phyloP scores from a whole-genome alignment of 2,329 filamentous ascomycete genomes.

The Aureobasidium uvarum region DNA sequence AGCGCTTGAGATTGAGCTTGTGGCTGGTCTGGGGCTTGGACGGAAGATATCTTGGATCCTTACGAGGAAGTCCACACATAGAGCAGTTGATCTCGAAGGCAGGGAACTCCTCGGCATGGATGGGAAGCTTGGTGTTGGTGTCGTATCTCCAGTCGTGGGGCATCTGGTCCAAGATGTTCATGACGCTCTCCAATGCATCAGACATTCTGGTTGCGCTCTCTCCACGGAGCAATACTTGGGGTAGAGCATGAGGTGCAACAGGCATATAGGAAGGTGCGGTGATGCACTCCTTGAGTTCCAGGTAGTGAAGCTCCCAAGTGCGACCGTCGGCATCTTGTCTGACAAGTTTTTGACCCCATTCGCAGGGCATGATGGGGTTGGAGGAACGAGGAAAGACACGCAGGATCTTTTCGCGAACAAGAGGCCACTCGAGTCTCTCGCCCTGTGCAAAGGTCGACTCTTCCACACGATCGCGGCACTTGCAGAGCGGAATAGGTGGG shows the following conservation, averaged over 20 bases:
- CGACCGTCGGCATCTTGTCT: not conserved
- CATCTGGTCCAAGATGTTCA: not conserved
- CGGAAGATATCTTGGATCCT: not conserved
- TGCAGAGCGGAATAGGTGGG: not conserved
- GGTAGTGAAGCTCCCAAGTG: not conserved
- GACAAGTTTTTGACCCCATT: not conserved
- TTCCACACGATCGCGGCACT: not conserved
- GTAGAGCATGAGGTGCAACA: not conserved
- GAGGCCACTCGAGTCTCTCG: constrained; percentile 3
- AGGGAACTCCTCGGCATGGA: not conserved
- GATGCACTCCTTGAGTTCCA: not conserved
- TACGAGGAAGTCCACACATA: not conserved
- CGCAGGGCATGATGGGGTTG: not conserved
- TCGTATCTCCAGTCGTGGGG: not conserved
- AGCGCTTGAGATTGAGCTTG: not conserved
- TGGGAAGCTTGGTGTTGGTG: not conserved
- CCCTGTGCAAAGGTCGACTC: not conserved
- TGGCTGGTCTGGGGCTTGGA: not conserved
- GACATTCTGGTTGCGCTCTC: constrained; percentile 5
- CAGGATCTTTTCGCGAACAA: not conserved
- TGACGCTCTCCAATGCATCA: not conserved
- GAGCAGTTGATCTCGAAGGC: not conserved
- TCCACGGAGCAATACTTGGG: not conserved
- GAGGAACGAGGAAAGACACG: constrained; percentile 4
- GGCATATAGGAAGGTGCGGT: not conserved